Conservation (phyloP, 345 rosid species). For the Citrus maxima region DNA sequence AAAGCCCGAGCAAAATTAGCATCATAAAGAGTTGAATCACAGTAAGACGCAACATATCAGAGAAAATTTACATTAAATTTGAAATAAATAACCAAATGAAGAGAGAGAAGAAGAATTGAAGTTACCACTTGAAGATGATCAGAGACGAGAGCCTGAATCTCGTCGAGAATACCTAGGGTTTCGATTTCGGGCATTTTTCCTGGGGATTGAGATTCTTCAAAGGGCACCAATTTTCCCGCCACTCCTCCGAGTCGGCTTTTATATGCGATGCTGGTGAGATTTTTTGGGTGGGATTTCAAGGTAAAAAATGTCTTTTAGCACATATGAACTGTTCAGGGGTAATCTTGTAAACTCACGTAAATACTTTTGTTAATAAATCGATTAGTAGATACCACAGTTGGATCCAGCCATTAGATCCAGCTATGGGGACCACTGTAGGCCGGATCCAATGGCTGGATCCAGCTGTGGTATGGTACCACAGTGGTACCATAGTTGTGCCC, state of each 20-base stretch:
- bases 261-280: too few relatives aligned
- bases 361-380: too few relatives aligned
- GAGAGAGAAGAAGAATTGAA: neutral
- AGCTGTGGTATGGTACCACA: too few relatives aligned
- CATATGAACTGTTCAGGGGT: neutral
- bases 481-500: too few relatives aligned
- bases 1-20: neutral
- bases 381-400: too few relatives aligned
- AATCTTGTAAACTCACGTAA: neutral
- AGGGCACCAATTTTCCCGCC: slow-evolving; percentile 48
- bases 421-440: too few relatives aligned
- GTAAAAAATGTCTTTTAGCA: neutral
- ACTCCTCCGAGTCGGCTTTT: slow-evolving; percentile 2
- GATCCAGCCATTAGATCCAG: too few relatives aligned
- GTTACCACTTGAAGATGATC: slow-evolving; percentile 82
- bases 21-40: neutral
- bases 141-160: slow-evolving; percentile 69
- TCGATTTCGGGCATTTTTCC: slow-evolving; percentile 46
- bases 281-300: neutral
- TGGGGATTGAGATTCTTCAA: neutral
- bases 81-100: neutral
- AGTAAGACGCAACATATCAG: neutral
- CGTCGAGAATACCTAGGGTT: slow-evolving; percentile 65
- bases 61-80: neutral
- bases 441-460: too few relatives aligned